Conservation (phyloP, 2,329 filamentous ascomycete genomes). For the Fusarium nelsonii region DNA sequence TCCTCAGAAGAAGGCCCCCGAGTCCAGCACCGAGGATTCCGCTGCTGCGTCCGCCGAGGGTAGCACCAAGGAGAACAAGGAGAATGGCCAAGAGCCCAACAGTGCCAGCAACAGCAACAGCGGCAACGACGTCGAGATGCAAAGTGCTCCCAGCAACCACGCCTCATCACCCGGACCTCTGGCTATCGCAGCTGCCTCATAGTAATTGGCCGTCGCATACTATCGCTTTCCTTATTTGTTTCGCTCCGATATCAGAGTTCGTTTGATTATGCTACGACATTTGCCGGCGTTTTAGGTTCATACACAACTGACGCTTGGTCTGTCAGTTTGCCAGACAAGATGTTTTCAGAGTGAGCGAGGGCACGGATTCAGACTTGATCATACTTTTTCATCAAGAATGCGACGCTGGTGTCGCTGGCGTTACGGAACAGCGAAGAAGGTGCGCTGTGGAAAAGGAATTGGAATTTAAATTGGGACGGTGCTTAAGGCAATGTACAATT, state of each 20-base stretch:
- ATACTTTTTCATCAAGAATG: constrained; percentile 21
- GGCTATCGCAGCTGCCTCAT: constrained; percentile 61
- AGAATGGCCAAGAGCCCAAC: constrained; percentile 65
- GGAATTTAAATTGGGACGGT: constrained; percentile 20
- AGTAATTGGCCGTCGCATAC: constrained; percentile 7
- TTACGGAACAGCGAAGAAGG: constrained; percentile 42
- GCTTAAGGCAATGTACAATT: constrained; percentile 32
- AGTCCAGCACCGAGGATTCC: constrained; percentile 62
- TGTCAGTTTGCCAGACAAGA: constrained; percentile 15
- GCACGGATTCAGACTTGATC: constrained; percentile 23
- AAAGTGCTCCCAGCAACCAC: constrained; percentile 63
- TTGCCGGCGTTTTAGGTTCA: constrained; percentile 35
- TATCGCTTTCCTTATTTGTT: constrained; percentile 1
- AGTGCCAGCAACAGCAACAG: constrained; percentile 61
- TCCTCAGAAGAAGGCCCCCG: constrained; percentile 67
- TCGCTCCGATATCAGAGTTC: constrained; percentile 21
- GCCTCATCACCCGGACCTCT: constrained; percentile 65
- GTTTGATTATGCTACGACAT: constrained; percentile 33
- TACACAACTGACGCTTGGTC: constrained; percentile 29
- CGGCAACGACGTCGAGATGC: constrained; percentile 65
- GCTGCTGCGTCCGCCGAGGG: constrained; percentile 61
- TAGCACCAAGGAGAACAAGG: constrained; percentile 75
- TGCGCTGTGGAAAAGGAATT: constrained; percentile 39
- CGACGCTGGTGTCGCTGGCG: constrained; percentile 50
- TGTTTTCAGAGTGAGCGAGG: constrained; percentile 27